Evolutionary conservation across 2,329 filamentous ascomycete species (phyloP).

Genomic region (Proliferodiscus dingleyae): DNA sequence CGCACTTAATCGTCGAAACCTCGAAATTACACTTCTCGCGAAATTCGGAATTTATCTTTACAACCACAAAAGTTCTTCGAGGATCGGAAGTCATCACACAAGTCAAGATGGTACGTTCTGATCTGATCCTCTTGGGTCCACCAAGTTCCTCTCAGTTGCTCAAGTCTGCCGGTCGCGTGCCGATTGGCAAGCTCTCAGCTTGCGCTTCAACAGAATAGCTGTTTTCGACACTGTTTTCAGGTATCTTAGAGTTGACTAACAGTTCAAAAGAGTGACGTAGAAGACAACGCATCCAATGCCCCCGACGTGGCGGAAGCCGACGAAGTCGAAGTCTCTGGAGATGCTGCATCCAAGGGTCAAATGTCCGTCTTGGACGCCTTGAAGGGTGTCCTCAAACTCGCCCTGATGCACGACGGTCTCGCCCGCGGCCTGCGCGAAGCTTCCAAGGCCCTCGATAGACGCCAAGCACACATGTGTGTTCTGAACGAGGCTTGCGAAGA

Average conservation of each 20-base stretch:
- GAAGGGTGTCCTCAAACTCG: slow-evolving; percentile 97
- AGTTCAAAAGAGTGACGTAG: slow-evolving; percentile 87
- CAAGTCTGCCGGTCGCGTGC: not conserved
- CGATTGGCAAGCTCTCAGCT: not conserved
- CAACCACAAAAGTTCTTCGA: slow-evolving; percentile 26
- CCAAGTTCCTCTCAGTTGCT: not conserved
- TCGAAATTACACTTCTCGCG: slow-evolving; percentile 3
- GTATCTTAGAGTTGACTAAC: not conserved
- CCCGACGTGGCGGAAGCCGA: slow-evolving; percentile 75
- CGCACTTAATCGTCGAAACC: slow-evolving; percentile 4
- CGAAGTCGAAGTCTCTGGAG: slow-evolving; percentile 94
- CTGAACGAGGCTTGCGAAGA: slow-evolving; percentile 99
- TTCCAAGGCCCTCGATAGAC: slow-evolving; percentile 96
- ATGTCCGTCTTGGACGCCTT: slow-evolving; percentile 98
- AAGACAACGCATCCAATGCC: slow-evolving; percentile 76
- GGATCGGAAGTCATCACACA: slow-evolving; percentile 28
- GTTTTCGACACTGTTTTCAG: not conserved
- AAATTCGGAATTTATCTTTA: slow-evolving; percentile 10
- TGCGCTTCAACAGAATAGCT: not conserved
- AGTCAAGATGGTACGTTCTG: slow-evolving; percentile 24
- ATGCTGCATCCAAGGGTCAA: slow-evolving; percentile 79
- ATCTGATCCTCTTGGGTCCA: not conserved
- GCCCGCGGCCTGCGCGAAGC: slow-evolving; percentile 97
- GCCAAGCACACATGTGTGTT: slow-evolving; percentile 99
- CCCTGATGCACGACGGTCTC: slow-evolving; percentile 99